phyloP scores from a whole-genome alignment of 2,329 filamentous ascomycete genomes.

The Fusarium vanettenii region DNA sequence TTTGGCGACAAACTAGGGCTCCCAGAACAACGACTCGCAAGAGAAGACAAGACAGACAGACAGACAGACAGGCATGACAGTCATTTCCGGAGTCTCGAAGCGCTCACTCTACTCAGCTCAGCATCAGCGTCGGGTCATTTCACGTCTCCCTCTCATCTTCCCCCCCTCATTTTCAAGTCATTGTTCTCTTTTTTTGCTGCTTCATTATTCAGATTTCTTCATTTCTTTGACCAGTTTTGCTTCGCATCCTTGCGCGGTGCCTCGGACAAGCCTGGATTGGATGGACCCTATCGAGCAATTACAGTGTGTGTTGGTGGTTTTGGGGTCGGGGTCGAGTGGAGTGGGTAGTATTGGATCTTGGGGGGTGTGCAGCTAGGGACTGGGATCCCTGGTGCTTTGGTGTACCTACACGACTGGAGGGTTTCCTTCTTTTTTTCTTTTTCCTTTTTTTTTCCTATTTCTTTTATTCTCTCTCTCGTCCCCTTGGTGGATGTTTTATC shows the following conservation, averaged over 20 bases:
- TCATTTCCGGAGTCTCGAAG: conserved; percentile 31
- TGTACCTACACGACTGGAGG: conserved; percentile 18
- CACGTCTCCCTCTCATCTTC: background rate
- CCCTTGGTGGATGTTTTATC: background rate
- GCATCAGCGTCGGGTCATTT: conserved; percentile 1
- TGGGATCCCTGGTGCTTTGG: conserved; percentile 22
- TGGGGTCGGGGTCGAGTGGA: conserved; percentile 15
- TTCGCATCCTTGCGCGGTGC: conserved; percentile 8
- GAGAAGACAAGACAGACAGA: conserved; percentile 26
- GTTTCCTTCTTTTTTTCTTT: background rate
- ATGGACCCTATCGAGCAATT: conserved; percentile 15
- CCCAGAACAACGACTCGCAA: conserved; percentile 34
- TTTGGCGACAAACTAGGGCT: conserved; percentile 32
- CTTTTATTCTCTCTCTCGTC: background rate
- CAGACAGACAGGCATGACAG: conserved; percentile 1
- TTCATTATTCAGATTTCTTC: conserved; percentile 2
- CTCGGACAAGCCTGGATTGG: conserved; percentile 12
- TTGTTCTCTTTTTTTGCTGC: conserved; percentile 9
- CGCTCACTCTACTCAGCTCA: background rate
- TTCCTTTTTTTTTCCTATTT: background rate
- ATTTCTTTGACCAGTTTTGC: conserved; percentile 2
- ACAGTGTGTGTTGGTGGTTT: conserved; percentile 16
- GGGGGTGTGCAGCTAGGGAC: conserved; percentile 23
- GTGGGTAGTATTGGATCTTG: conserved; percentile 10
- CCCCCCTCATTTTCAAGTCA: conserved; percentile 24